Base-by-base conservation (phyloP, 2,329 filamentous ascomycete genomes). In the Blumeria hordei region DNA sequence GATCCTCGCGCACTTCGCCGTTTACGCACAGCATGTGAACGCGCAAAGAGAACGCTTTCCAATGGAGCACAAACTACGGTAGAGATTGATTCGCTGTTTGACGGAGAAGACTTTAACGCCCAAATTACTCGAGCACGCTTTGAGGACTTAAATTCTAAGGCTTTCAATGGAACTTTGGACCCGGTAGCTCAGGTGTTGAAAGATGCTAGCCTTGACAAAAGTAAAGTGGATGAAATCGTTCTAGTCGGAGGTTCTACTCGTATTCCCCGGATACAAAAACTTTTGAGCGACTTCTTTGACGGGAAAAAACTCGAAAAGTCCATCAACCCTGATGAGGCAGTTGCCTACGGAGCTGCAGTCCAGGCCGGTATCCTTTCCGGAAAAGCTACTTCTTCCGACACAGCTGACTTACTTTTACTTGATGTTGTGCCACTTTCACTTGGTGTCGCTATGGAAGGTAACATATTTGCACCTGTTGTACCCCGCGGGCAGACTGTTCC, bases 271-370 rank as follows among this genome's bases (percentile, higher is more conserved):
- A 94, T 98, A 71, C 92, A 98, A 83, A 96, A 96, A 81, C 84
- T 98, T 62, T 82, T 98, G 63, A 88, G 83, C 74, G 92, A 98
- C 73, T 95, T 88, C 80, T 98, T 98, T 76, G 85, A 93, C 70
- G 88, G 88, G 73, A 98, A 98, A 87, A 95, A 98, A 84, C 86
- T 95, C 63, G 90, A 96, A 81, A 96, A 95, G 79, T 92, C 85
- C 77, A 96, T 96, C 77, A 98, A 98, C 81, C 92, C 92, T 66
- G 92, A 98, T 69, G 92, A 98, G 78, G 92, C 92, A 64, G 92
- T 98, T 67, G 92, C 92, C 65, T 95, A 95, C 74, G 92, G 92
- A 81, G 92, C 92, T 62, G 92, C 92, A 65, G 90, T 98, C 59
- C 92, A 98, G 76, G 92, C 92, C 63, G 92, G 88, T 81, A 95